A percentile compares a stretch with the other conserved stretches of the same genome.
Evolutionary conservation across 2,329 filamentous ascomycete genomes (phyloP).

Genomic region (Trichoderma aggressivum): DNA sequence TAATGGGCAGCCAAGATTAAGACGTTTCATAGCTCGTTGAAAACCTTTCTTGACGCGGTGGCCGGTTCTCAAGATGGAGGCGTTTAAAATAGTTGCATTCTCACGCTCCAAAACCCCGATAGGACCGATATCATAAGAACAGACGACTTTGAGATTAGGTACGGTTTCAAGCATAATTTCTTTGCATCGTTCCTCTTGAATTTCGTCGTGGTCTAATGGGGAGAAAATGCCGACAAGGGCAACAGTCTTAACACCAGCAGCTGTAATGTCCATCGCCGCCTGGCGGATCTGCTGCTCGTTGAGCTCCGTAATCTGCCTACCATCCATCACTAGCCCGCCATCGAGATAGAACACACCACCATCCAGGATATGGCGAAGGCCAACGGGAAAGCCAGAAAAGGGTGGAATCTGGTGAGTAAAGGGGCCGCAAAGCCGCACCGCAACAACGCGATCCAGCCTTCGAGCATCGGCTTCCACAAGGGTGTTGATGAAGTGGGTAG

Average conservation of each 20-base stretch:
- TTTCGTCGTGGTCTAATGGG: conserved; percentile 41
- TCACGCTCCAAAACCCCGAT: conserved; percentile 47
- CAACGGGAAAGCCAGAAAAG: conserved; percentile 44
- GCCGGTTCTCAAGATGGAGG: conserved; percentile 47
- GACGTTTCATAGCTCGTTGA: conserved; percentile 35
- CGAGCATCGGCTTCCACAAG: conserved; percentile 44
- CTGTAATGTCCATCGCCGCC: conserved; percentile 31
- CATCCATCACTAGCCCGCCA: conserved; percentile 48
- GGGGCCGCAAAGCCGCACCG: conserved; percentile 45
- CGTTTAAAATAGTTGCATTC: conserved; percentile 55
- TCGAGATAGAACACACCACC: conserved; percentile 42
- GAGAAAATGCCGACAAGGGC: conserved; percentile 46
- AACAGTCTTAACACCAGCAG: conserved; percentile 36
- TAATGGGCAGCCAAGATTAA: conserved; percentile 39
- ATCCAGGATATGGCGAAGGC: conserved; percentile 39
- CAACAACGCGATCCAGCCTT: conserved; percentile 43
- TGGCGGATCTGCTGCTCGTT: conserved; percentile 34
- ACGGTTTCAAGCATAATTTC: conserved; percentile 35
- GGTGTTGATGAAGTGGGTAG: conserved; percentile 49
- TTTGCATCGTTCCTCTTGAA: conserved; percentile 40
- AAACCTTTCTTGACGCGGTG: conserved; percentile 47
- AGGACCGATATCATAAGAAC: conserved; percentile 43
- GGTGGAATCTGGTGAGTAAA: conserved; percentile 44
- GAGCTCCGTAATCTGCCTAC: conserved; percentile 41
- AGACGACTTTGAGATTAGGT: conserved; percentile 38